Base-by-base conservation (phyloP, 306 rosid genomes). In the Lotus japonicus region DNA sequence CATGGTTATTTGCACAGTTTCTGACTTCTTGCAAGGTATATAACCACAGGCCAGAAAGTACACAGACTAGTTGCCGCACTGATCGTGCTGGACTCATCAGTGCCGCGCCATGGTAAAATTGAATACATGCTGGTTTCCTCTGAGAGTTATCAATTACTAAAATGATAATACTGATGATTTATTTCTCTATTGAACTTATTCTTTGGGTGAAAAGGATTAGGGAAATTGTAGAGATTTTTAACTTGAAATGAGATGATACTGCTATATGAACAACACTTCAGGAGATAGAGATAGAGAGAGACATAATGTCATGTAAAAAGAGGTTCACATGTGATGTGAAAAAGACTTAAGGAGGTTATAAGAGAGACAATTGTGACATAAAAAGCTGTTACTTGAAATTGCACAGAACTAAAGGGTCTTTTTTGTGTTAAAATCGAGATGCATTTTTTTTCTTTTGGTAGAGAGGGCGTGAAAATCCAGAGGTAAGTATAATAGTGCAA, bases 61-160 rank as follows among this genome's bases (percentile, higher is more conserved):
- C 90, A 21, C 92, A 90, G 73, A 57, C 15, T 41, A 86, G 96
- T 71, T 90, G 96, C 71, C 89, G 94, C 60, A 90, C 97, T 9
- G 95, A 92, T 81, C 91, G 76, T 6, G 75, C 94, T 63, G 97
- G 97, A 64, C 89, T 90, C 62, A 12, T 90, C 9, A 70, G 50
- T 11, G 28, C 83, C 9, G 73, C 96, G 73, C 80, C 77, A 5
- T 89, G 98, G 97, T 89, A 70, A 64, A 78, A 78, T 19, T 36
- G 19, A 8, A 46, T 59, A 3, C 60, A 33, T 3, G 7, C 11
- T 16, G 38, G 6, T 59, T 36, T 28, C 38, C 41, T 35, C 9
- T 5, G 9, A 35, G n/a, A n/a, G n/a, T 35, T 6, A 48, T 18
- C 8, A 55, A 55, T 65, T 11, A 33, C 17, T 9, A 35, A 49